A percentile compares a stretch with the other conserved stretches of the same genome.
Conservation (phyloP, 768 basidiomycete species). For the Xerocomellus dryophilus region DNA sequence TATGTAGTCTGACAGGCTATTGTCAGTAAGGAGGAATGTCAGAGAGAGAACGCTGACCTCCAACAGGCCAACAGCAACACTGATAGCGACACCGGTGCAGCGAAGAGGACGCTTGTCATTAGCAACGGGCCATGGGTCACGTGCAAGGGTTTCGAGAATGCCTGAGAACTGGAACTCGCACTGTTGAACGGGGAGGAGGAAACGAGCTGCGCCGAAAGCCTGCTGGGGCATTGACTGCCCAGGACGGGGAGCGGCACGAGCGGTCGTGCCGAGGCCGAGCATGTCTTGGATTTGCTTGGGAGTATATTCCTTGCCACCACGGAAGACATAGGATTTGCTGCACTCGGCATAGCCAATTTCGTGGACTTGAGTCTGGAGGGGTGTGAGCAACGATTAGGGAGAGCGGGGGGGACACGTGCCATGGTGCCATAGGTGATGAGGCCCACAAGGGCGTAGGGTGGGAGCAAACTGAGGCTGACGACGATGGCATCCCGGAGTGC, state of each 20-base stretch:
- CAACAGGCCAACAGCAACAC: conserved; percentile 87
- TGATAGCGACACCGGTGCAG: conserved; percentile 93
- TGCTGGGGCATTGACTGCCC: conserved; percentile 80
- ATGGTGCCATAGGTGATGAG: conserved; percentile 97
- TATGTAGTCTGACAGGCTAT: conserved; percentile 60
- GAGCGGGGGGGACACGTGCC: conserved; percentile 46
- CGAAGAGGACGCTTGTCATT: conserved; percentile 90
- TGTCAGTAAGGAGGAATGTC: background rate
- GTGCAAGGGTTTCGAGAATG: conserved; percentile 80
- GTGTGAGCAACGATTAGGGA: background rate
- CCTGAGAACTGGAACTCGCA: conserved; percentile 96
- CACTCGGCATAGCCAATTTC: conserved; percentile 96
- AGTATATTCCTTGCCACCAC: conserved; percentile 93
- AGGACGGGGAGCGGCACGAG: conserved; percentile 81
- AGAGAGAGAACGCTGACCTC: conserved; percentile 50
- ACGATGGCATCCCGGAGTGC: conserved; percentile 93
- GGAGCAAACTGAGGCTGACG: conserved; percentile 88
- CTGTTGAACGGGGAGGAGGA: conserved; percentile 87
- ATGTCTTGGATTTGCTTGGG: conserved; percentile 98
- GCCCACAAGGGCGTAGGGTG: conserved; percentile 92
- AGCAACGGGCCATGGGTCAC: conserved; percentile 97
- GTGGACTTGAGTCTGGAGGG: conserved; percentile 88
- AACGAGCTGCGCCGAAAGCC: conserved; percentile 81
- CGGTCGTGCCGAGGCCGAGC: conserved; percentile 76
- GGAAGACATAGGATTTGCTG: conserved; percentile 98